Base-by-base conservation (phyloP, 2,329 filamentous ascomycete species). In the Trichoderma polysporum region DNA sequence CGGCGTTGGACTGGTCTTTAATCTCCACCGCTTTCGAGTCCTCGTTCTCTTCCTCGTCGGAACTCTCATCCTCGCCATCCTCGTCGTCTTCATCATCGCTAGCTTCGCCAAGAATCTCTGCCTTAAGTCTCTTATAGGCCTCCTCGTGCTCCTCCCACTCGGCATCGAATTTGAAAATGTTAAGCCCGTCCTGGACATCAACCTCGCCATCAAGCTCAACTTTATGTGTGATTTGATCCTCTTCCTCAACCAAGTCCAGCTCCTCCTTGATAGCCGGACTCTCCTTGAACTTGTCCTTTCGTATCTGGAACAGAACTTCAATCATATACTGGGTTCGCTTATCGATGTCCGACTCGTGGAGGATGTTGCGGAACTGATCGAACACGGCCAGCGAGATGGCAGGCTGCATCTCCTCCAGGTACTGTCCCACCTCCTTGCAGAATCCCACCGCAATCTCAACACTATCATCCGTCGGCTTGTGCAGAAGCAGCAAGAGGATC, bases 241-340 rank as follows among this genome's bases (percentile, higher is more conserved):
- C 94, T 79, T 99, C 95, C 79, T 98, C 94, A 9, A 99, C 92
- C 53, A 99, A 79, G 79, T 99, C 95, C 66, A 99, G 82, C 77
- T 99, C 95, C 76, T 97, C 94, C 77, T 90, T 94, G 73, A 98
- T 83, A 0, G 93, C 90, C 19, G 90, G 93, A 74, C 98, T 93
- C 74, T 98, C 93, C 82, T 97, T 97, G 84, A 97, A 99, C 74
- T 91, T 91, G 80, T 98, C 94, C 79, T 97, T 97, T 70, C 95
- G 88, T 66, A 97, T 91, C 80, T 99, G 94, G 77, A 99, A 99
- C 50, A 99, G 81, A 6, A 98, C 95, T 78, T 99, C 95, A 66
- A 99, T 94, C 92, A 97, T 97, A 80, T 98, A 99, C 80, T 99
- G 95, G n/a, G 94, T 94, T 70, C 95, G 87, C 84, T 97, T 97